Percentiles rank a stretch among this genome's conserved stretches.
Evolutionary conservation across 495 filamentous ascomycete genomes (phyloP).

Genomic region (Aspergillus leporis): DNA sequence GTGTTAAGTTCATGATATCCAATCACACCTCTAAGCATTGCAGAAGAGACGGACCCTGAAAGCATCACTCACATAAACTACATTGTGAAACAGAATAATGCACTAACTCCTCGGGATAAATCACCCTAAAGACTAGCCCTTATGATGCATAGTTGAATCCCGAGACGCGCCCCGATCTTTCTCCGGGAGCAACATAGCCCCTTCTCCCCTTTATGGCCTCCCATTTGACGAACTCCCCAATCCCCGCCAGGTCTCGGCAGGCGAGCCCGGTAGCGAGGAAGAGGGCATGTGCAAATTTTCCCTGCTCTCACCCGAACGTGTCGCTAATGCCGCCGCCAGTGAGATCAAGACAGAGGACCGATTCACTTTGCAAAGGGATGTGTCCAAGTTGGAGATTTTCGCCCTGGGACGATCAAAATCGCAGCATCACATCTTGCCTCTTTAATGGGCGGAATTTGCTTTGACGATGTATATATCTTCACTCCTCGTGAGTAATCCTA

Average conservation of each 20-base stretch:
- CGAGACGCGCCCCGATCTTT: too few species aligned
- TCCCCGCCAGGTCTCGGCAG: neutral
- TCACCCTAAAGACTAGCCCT: too few species aligned
- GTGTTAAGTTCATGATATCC: too few species aligned
- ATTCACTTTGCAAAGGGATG: slow-evolving; percentile 38
- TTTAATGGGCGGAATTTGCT: slow-evolving; percentile 14
- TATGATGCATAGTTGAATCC: too few species aligned
- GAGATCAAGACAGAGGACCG: slow-evolving; percentile 56
- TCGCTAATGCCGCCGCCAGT: slow-evolving; percentile 49
- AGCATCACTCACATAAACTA: too few species aligned
- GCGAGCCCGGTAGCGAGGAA: neutral
- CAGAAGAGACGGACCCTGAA: too few species aligned
- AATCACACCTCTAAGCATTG: too few species aligned
- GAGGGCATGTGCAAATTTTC: neutral
- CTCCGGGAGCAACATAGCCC: too few species aligned
- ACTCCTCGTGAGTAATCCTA: too few species aligned
- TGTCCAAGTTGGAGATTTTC: neutral
- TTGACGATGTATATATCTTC: too few species aligned
- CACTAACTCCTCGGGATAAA: too few species aligned
- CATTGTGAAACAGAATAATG: too few species aligned
- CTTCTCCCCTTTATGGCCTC: neutral
- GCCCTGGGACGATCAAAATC: neutral
- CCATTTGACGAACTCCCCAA: neutral
- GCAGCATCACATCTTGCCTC: slow-evolving; percentile 29
- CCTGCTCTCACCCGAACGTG: slow-evolving; percentile 47